Percentiles rank a stretch among this genome's conserved stretches.
phyloP scores from a whole-genome alignment of 2,329 filamentous ascomycete genomes.

The Sporothrix dimorphospora region DNA sequence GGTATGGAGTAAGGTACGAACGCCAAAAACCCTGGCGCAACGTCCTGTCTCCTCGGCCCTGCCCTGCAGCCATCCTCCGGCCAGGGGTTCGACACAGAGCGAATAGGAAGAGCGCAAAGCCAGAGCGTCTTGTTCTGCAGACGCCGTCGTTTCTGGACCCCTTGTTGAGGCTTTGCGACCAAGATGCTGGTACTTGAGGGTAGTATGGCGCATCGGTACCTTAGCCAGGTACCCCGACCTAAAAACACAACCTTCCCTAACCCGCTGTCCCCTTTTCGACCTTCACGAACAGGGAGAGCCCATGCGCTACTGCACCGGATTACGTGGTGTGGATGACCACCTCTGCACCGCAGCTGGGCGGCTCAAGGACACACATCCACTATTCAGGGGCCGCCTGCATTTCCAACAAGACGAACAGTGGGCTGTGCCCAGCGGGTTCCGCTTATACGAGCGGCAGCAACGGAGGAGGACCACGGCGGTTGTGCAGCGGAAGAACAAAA shows the following conservation, averaged over 20 bases:
- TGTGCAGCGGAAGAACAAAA: neutral
- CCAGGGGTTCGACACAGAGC: constrained; percentile 14
- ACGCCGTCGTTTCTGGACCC: constrained; percentile 26
- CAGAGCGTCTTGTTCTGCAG: constrained; percentile 8
- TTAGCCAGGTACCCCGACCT: constrained; percentile 18
- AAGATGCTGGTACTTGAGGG: constrained; percentile 3
- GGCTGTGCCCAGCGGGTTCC: constrained; percentile 20
- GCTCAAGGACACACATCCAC: constrained; percentile 21
- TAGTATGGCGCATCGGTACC: neutral
- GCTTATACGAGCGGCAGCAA: constrained; percentile 2
- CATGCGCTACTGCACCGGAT: constrained; percentile 19
- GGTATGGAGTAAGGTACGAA: neutral
- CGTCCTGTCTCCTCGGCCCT: constrained; percentile 17
- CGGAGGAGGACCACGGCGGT: neutral
- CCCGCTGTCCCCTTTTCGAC: neutral
- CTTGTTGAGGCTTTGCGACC: neutral
- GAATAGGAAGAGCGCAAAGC: constrained; percentile 3
- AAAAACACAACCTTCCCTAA: neutral
- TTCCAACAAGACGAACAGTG: constrained; percentile 22
- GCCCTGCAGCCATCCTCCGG: constrained; percentile 19
- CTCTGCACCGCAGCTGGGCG: constrained; percentile 12
- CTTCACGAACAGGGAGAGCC: constrained; percentile 16
- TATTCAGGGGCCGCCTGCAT: constrained; percentile 27
- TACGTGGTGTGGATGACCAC: constrained; percentile 4
- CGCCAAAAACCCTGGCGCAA: constrained; percentile 12